A percentile compares a stretch with the other conserved stretches of the same genome.
phyloP scores from a whole-genome alignment of 2,329 filamentous ascomycete species.

The Diaporthe aspalathi region DNA sequence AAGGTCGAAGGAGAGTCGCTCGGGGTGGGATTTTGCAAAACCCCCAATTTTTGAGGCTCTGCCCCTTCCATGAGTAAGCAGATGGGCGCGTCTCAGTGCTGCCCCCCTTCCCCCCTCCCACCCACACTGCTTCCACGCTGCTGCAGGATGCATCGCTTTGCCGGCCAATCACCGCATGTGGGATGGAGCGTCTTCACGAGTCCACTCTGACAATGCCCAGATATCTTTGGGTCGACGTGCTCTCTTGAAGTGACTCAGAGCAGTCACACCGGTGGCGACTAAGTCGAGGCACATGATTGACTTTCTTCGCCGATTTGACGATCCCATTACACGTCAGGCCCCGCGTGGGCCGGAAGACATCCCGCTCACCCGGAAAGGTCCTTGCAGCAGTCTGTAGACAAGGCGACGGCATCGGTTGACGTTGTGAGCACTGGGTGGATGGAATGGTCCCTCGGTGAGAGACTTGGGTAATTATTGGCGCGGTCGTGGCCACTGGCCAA shows the following conservation, averaged over 20 bases:
- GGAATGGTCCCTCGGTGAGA: constrained; percentile 20
- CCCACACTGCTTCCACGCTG: constrained; percentile 18
- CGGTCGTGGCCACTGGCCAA: constrained; percentile 1
- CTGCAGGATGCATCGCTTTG: constrained; percentile 15
- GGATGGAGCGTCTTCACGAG: background rate
- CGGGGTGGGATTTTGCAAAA: constrained; percentile 17
- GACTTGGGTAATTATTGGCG: constrained; percentile 21
- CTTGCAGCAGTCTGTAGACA: background rate
- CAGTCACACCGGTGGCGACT: constrained; percentile 30
- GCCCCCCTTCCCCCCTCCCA: constrained; percentile 3
- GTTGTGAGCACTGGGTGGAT: background rate
- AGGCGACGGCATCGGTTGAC: background rate
- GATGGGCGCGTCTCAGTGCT: background rate
- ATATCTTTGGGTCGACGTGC: background rate
- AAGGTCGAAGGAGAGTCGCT: constrained; percentile 1
- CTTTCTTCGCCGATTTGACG: constrained; percentile 11
- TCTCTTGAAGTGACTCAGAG: constrained; percentile 7
- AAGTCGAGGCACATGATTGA: constrained; percentile 27
- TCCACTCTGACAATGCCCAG: constrained; percentile 7
- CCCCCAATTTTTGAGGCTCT: constrained; percentile 33
- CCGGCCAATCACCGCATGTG: constrained; percentile 22
- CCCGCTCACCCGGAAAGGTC: constrained; percentile 8
- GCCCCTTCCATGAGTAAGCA: constrained; percentile 9
- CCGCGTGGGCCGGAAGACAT: constrained; percentile 4
- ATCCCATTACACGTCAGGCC: constrained; percentile 19